phyloP scores from a whole-genome alignment of 371 early-diverging fungal genomes.

The Umbelopsis sp. region DNA sequence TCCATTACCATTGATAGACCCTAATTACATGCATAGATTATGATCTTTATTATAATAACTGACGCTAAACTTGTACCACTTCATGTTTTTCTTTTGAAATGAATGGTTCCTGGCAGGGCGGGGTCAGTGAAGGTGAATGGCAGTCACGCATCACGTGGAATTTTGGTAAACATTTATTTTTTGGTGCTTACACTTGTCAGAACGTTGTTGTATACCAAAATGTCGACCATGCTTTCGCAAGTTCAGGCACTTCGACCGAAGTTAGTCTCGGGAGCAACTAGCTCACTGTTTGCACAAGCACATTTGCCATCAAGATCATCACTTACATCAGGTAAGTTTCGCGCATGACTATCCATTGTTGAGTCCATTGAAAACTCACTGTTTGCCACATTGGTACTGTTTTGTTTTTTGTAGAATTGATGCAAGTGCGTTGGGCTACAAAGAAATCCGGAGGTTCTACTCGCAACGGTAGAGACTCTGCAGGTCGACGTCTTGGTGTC shows the following conservation, averaged over 20 bases:
- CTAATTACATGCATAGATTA: no score
- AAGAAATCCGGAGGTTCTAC: constrained; percentile 94
- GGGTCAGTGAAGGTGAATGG: no score
- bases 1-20: constrained; percentile 18
- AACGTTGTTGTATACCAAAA: not conserved
- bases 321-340: not conserved
- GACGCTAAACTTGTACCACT: not conserved
- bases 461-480: constrained; percentile 92
- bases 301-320: constrained; percentile 3
- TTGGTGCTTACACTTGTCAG: not conserved
- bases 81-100: not conserved
- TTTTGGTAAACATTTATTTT: not conserved
- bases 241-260: constrained; percentile 13
- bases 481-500: constrained; percentile 92
- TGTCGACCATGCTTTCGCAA: constrained; percentile 14
- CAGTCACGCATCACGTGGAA: not conserved
- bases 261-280: not conserved
- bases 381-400: not conserved
- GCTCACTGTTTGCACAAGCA: constrained; percentile 7
- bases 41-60: no score
- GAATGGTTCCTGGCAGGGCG: no score
- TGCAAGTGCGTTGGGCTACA: constrained; percentile 88
- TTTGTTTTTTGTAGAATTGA: constrained; percentile 6
- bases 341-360: not conserved
- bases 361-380: not conserved